Evolutionary conservation across 2,329 filamentous ascomycete genomes (phyloP).

Genomic region (Chaetomium globosum): DNA sequence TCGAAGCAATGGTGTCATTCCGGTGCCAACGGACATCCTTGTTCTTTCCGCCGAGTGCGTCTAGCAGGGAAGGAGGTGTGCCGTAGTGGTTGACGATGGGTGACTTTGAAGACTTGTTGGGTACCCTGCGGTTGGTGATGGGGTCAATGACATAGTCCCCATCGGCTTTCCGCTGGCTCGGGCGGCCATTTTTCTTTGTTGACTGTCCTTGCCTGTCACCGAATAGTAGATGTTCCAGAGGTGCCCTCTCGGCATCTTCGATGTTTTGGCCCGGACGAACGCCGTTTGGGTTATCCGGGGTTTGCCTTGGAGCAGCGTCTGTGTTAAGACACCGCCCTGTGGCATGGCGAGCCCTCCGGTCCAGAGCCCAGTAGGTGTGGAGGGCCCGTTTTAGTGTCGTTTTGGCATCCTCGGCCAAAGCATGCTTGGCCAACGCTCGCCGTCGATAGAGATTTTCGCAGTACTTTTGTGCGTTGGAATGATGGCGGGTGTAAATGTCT

Average conservation of each 20-base stretch:
- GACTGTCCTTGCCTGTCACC: slow-evolving; percentile 31
- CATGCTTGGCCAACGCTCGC: slow-evolving; percentile 51
- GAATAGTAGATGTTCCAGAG: slow-evolving; percentile 50
- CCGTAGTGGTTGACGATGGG: slow-evolving; percentile 26
- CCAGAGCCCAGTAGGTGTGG: slow-evolving; percentile 45
- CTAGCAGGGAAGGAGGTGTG: slow-evolving; percentile 21
- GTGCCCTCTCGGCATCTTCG: slow-evolving; percentile 50
- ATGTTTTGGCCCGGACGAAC: slow-evolving; percentile 48
- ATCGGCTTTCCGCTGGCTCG: slow-evolving; percentile 10
- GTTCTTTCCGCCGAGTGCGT: slow-evolving; percentile 31
- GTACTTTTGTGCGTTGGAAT: slow-evolving; percentile 50
- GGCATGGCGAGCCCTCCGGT: slow-evolving; percentile 30
- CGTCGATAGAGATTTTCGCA: slow-evolving; percentile 50
- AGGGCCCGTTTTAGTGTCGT: slow-evolving; percentile 48
- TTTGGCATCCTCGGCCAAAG: slow-evolving; percentile 43
- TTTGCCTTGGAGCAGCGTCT: slow-evolving; percentile 41
- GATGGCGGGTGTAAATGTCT: slow-evolving; percentile 48
- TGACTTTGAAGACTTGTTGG: not conserved
- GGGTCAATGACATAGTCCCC: slow-evolving; percentile 56
- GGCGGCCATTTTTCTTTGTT: not conserved
- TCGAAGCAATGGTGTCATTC: slow-evolving; percentile 24
- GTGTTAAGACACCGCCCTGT: slow-evolving; percentile 43
- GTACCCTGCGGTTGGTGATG: slow-evolving; percentile 59
- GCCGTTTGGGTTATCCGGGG: slow-evolving; percentile 43
- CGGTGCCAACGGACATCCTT: slow-evolving; percentile 35